Percentiles rank a stretch among this genome's conserved stretches.
These are phyloP conservation scores for Angomonas desouzai DNA, from an alignment of 208 protist genomes.

Conservation along the genomic window DNA sequence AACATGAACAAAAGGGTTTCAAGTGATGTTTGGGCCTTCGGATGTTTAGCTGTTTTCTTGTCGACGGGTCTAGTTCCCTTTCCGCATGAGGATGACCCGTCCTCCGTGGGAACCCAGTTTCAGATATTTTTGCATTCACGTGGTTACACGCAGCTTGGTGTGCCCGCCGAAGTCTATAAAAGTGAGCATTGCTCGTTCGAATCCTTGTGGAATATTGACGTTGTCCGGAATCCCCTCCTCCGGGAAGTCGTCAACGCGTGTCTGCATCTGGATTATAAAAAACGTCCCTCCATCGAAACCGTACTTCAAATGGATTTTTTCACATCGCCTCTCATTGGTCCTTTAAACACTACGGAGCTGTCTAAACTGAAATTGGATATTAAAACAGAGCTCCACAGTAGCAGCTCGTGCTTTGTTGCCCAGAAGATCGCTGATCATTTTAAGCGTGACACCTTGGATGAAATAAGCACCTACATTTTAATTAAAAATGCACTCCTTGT, in stretches of 20 bases:
- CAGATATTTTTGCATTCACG: conserved; percentile 4
- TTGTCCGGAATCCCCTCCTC: not conserved
- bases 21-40: conserved; percentile 35
- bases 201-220: conserved; percentile 5
- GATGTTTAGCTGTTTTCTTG: conserved; percentile 25
- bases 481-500: conserved; percentile 3
- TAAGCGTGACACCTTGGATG: not conserved
- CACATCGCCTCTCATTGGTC: not conserved
- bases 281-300: not conserved
- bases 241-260: conserved; percentile 1
- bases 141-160: not conserved
- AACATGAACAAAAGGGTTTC: conserved; percentile 1
- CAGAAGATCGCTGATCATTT: not conserved
- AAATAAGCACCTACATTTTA: not conserved
- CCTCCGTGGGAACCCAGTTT: not conserved
- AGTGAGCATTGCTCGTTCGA: conserved; percentile 2
- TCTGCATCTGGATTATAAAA: not conserved
- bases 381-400: not conserved
- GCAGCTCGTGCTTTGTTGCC: not conserved
- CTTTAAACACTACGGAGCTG: not conserved
- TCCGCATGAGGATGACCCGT: conserved; percentile 13
- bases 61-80: conserved; percentile 17
- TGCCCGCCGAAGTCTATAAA: not conserved
- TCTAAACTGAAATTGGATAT: not conserved
- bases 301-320: conserved; percentile 4